Base-by-base conservation (phyloP, 139 green algal genomes). In the Yamagishiella unicocca region DNA sequence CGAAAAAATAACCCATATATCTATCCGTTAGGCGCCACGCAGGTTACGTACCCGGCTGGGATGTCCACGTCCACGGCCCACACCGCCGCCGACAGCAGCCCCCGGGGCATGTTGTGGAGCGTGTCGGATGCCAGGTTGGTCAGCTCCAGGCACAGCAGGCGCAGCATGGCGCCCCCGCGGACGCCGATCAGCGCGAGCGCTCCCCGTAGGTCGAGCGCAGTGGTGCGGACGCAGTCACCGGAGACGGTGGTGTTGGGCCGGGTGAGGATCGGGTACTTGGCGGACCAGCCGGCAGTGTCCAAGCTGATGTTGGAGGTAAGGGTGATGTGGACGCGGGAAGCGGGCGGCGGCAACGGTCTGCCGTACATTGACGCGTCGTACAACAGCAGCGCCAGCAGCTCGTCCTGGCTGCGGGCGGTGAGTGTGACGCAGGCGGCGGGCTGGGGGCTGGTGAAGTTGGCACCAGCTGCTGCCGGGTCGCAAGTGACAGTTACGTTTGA, bases 101-200 rank as follows among this genome's bases (percentile, higher is more conserved):
- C 62, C 8, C 78, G 61, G 21, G 77, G 77, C 77, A 84, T 42
- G 77, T 14, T 72, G 31, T 22, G 5, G 46, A 46, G 31, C 33
- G 77, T 84, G 77, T 84, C 31, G 21, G 77, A 45, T 1, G 55
- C 61, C 61, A 85, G 78, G 38, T 85, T 85, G 40, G n/a, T 55
- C 31, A 85, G 42, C 78, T 85, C 78, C 78, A 85, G 29, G 38
- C 78, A 75, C 29, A 45, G 40, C 19, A 85, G 24, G 27, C 61
- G 78, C 78, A 85, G 61, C 14, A 37, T 19, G 21, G 38, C 78
- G 46, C 42, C 78, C 31, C 40, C 27, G 14, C 24, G 1, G 25
- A 73, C 37, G 4, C 4, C 4, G 29, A 85, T 46, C 7, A 85
- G 19, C 0, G 29, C 31, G 40, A 62, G 12, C 0, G 22, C 29